A percentile compares a stretch with the other conserved stretches of the same genome.
These are phyloP conservation scores for Aspergillus uvarum DNA, from an alignment of 2,329 filamentous ascomycete genomes.

Conservation along the genomic window DNA sequence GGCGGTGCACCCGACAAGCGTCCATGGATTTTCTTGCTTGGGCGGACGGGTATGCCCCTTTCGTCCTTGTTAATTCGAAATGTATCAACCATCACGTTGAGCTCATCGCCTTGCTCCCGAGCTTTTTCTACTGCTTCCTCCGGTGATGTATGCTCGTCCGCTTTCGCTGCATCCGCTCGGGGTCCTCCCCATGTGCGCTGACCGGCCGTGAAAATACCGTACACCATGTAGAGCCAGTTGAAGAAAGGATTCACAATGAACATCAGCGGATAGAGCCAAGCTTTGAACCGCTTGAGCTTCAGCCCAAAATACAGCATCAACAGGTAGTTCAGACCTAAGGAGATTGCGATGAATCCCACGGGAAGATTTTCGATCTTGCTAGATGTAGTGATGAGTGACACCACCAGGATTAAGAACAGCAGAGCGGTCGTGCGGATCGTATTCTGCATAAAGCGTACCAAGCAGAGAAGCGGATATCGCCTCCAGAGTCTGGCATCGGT, in stretches of 20 bases:
- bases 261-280: constrained; percentile 94
- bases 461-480: constrained; percentile 79
- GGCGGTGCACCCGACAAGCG: constrained; percentile 70
- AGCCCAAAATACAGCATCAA: constrained; percentile 95
- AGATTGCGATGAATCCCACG: constrained; percentile 90
- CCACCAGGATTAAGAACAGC: constrained; percentile 88
- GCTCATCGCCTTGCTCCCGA: constrained; percentile 75
- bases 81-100: constrained; percentile 85
- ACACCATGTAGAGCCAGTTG: constrained; percentile 98
- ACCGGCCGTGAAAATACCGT: constrained; percentile 91
- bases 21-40: constrained; percentile 72
- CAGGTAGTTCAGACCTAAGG: constrained; percentile 87
- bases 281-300: constrained; percentile 84
- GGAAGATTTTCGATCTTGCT: constrained; percentile 77
- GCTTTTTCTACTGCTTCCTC: constrained; percentile 83
- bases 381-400: constrained; percentile 81
- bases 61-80: constrained; percentile 57
- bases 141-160: constrained; percentile 72
- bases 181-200: constrained; percentile 96
- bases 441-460: constrained; percentile 92
- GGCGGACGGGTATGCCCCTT: constrained; percentile 63
- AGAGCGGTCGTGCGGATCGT: constrained; percentile 92
- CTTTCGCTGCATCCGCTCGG: constrained; percentile 80
- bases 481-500: constrained; percentile 91
- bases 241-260: constrained; percentile 94